Percentiles rank a stretch among this genome's conserved stretches.
Evolutionary conservation across 768 basidiomycete species (phyloP).

Genomic region (Tricholoma hemisulphureum): DNA sequence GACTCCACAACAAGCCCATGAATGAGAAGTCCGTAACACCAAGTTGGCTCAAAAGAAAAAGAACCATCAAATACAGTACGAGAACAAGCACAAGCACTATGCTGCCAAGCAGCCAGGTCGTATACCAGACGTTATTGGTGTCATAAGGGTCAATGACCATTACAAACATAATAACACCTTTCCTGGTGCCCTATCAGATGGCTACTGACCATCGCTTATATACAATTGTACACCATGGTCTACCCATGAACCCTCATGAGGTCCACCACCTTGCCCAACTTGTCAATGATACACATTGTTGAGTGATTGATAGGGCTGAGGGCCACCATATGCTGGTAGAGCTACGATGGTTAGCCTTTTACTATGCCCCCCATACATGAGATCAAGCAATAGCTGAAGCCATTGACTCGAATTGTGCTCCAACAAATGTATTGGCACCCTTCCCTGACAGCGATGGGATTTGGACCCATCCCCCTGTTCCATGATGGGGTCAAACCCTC

Average conservation of each 20-base stretch:
- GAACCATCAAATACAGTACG: not conserved
- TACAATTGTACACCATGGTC: not conserved
- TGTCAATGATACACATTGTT: too few relatives aligned
- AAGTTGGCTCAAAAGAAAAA: too few relatives aligned
- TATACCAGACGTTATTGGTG: not conserved
- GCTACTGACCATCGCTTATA: not conserved
- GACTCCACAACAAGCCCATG: too few relatives aligned
- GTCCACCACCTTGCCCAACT: too few relatives aligned
- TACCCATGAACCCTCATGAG: not conserved
- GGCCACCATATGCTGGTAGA: not conserved
- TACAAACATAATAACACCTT: not conserved
- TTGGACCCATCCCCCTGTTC: not conserved
- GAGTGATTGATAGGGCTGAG: not conserved
- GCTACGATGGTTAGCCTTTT: not conserved
- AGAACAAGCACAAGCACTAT: not conserved
- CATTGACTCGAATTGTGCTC: not conserved
- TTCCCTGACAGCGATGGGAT: not conserved
- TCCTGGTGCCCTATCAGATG: not conserved
- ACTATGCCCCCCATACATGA: not conserved
- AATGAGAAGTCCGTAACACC: too few relatives aligned
- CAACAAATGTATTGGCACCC: not conserved
- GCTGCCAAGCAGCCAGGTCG: not conserved
- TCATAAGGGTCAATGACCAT: not conserved
- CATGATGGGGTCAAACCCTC: too few relatives aligned
- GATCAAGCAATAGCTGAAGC: not conserved